Evolutionary conservation across 2,329 filamentous ascomycete genomes (phyloP), one percentile per base, ranked within the genome.

Genomic region (Blumeriella jaapii): DNA sequence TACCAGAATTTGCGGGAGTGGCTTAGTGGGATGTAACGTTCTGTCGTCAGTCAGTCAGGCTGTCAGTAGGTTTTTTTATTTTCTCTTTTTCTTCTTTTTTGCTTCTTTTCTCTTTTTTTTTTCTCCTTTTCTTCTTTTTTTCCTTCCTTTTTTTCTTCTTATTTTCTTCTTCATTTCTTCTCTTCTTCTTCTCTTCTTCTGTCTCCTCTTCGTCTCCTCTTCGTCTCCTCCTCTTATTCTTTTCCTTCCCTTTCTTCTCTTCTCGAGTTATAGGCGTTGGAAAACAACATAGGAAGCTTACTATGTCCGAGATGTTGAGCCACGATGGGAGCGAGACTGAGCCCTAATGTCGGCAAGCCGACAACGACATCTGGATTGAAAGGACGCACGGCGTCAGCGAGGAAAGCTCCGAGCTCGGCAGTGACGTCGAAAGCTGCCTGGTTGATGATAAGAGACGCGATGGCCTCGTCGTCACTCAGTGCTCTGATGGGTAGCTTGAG

Each of bases 1-100:
- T 53, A 53, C 52, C 52, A 53, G 41, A 53, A 54, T 31, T 54
- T 53, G 3, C 39, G 40, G 2, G 52, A 54, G 26, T 51, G 52
- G 2, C 50, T 50, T n/a, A 53, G 36, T 2, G 52, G 45, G 1
- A 53, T 28, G 22, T 50, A 52, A 26, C 48, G 36, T 34, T 42
- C 49, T 52, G 18, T 7, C 1, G 1, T n/a, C n/a, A n/a, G n/a
- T n/a, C n/a, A n/a, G n/a, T n/a, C n/a, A n/a, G n/a, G n/a, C n/a
- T n/a, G n/a, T n/a, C n/a, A n/a, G n/a, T n/a, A n/a, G n/a, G n/a
- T n/a, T n/a, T n/a, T n/a, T n/a, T n/a, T n/a, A n/a, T n/a, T n/a
- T n/a, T n/a, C n/a, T n/a, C n/a, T n/a, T n/a, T n/a, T n/a, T n/a
- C n/a, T n/a, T n/a, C n/a, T n/a, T n/a, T n/a, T n/a, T n/a, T n/a